Evolutionary conservation across 495 filamentous ascomycete species (phyloP), one percentile per base, ranked within the genome.

Genomic region (Aspergillus nidulans): DNA sequence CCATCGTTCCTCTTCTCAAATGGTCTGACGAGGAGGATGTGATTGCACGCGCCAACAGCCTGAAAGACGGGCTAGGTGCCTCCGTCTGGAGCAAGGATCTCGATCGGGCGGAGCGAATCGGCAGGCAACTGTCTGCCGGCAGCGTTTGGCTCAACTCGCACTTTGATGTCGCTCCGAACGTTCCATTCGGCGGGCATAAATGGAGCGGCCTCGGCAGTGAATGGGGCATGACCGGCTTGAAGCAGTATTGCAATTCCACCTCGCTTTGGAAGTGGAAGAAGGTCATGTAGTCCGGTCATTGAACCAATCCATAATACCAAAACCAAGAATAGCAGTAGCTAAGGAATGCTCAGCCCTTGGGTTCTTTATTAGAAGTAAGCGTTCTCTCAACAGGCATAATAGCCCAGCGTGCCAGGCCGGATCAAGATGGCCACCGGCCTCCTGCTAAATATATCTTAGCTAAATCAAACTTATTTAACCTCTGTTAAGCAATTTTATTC

Each of bases 201-300:
- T 74, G 85, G 56, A 81, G 76, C 54, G 86, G 86, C 1, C 79
- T 86, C 52, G 85, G 85, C 3, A 79, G 79, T 18, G 86, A 87
- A 66, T 81, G 82, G 69, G 80, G 81, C 1, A 68, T 73, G 52
- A 75, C 77, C 49, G 85, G 85, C 1, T 58, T 87, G 57, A 66
- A 82, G 53, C 69, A 69, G n/a, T 88, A 82, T 61, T 75, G 71
- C 46, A 83, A 86, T 50, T 75, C 78, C n/a, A n/a, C n/a, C n/a
- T n/a, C n/a, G n/a, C n/a, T n/a, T n/a, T n/a, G n/a, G n/a, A n/a
- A n/a, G n/a, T n/a, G n/a, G n/a, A n/a, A n/a, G n/a, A n/a, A n/a
- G n/a, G n/a, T n/a, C n/a, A n/a, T n/a, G n/a, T n/a, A n/a, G n/a
- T n/a, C n/a, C n/a, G n/a, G n/a, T n/a, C n/a, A n/a, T n/a, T n/a